Base-by-base conservation (phyloP, 768 basidiomycete species). In the Pleurotus ostreatus region DNA sequence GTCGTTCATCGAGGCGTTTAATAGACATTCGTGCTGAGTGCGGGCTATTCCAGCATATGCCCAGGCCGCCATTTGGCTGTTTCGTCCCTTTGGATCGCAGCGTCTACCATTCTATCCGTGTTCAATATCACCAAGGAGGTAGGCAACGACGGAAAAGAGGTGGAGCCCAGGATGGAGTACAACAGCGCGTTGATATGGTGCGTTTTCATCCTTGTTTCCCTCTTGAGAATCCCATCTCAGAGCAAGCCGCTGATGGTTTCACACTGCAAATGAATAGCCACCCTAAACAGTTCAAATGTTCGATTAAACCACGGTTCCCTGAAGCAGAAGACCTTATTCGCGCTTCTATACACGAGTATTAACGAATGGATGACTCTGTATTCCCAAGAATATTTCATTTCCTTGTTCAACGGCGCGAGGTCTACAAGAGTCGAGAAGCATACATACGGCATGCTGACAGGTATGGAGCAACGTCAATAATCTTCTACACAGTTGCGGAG, bases 11-110 rank as follows among this genome's bases (percentile, higher is more conserved):
- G 5, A 40, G 45, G 30, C 18, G 26, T 6, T 44, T 23, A 18
- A 20, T 7, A 6, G 7, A 25, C 4, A 39, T 8, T 30, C 46
- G 25, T 11, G 16, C 18, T 34, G 22, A 12, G n/a, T 11, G 16
- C 12, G 30, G 8, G 26, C 30, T 44, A 25, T n/a, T 4, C 8
- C 44, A 71, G 70, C 2, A 70, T 72, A 9, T 70, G 68, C 46
- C 74, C 73, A 5, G 75, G 76, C 7, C 67, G 73, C 4, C 66
- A 71, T 56, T 58, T 74, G 22, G 72, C 69, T 7, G 39, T 63
- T 5, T 63, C 65, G 30, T 63, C 70, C 8, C 57, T 65, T 6
- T 71, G 69, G 67, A 65, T 75, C 22, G 66, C 65, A 1, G 65
- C 70, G 5, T 65, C 63, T 2, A 65, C 64, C 2, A 59, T 74